Base-by-base conservation (phyloP, 805 yeast genomes). In the Metschnikowia matae region DNA sequence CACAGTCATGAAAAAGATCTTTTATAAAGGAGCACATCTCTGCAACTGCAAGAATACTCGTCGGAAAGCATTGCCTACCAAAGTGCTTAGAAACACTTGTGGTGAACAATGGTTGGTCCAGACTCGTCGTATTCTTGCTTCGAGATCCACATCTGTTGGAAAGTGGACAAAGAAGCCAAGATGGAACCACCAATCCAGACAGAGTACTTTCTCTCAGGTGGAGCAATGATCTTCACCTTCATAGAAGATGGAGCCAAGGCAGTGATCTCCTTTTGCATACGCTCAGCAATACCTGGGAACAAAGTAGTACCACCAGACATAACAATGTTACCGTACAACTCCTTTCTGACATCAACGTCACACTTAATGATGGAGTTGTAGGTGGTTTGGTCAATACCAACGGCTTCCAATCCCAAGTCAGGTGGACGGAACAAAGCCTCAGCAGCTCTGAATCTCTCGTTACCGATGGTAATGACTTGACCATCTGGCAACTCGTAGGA, bases 111-210 rank as follows among this genome's bases (percentile, higher is more conserved):
- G 60, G 97, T 90, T 70, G 99, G 99, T 73, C 99, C 99, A 80
- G 97, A 89, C 83, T 94, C 99, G 85, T 94, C 99, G 87, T 94
- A 94, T 84, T 94, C 99, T 83, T 94, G 98, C 85, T 94, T 94
- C 73, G 98, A 91, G 88, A 94, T 90, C 99, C 99, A 94, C 98
- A 94, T 92, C 81, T 94, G 98, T 84, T 94, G 98, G 97, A 94
- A 94, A 75, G 99, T 94, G 58, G 97, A 89, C 75, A 94, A 85
- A 54, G 97, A 90, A 62, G 99, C 97, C 78, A 94, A 85, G 71
- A 94, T 94, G 66, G 98, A 94, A 81, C 99, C 99, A 84, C 99
- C 99, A 62, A 94, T 94, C 99, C 99, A 94, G 80, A 91, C 97
- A 68, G 96, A 88, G 87, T 88, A 94, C 80, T 94, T 94, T 80